These are phyloP conservation scores for Cladosporium sp. DNA, from an alignment of 2,329 filamentous ascomycete genomes.

Conservation along the genomic window DNA sequence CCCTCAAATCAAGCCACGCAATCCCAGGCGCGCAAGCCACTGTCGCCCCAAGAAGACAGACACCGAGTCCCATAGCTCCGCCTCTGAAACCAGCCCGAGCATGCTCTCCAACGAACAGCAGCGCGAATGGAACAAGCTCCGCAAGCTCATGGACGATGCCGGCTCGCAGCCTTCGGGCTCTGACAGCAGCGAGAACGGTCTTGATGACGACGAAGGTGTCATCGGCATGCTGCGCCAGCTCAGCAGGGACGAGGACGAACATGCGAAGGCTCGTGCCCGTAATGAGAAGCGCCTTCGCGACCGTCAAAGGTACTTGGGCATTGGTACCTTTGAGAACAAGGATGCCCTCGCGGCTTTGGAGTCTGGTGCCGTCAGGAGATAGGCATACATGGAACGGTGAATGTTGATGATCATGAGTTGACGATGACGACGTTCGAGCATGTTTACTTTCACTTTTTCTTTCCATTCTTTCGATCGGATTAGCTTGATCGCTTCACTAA, in stretches of 20 bases:
- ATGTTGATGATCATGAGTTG: background rate
- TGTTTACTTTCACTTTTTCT: background rate
- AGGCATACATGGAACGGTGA: background rate
- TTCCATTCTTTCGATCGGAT: background rate
- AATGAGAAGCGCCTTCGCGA: background rate
- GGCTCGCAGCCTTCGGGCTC: background rate
- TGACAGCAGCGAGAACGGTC: background rate
- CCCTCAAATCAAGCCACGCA: background rate
- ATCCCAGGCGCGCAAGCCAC: background rate
- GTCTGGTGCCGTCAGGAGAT: background rate
- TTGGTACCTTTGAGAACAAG: background rate
- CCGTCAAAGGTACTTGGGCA: background rate
- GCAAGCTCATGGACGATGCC: background rate
- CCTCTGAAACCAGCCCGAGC: background rate
- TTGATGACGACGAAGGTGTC: background rate
- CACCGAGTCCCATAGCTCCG: background rate
- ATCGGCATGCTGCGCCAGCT: constrained; percentile 10
- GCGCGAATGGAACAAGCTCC: constrained; percentile 6
- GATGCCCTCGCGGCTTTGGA: background rate
- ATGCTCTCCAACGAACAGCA: constrained; percentile 1
- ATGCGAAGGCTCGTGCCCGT: background rate
- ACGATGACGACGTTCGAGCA: no score
- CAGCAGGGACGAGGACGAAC: background rate
- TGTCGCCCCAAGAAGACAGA: background rate
- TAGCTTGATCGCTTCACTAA: no score